Evolutionary conservation across 1,284 basidiomycete species (phyloP).

Genomic region (Xanthoconium separans): DNA sequence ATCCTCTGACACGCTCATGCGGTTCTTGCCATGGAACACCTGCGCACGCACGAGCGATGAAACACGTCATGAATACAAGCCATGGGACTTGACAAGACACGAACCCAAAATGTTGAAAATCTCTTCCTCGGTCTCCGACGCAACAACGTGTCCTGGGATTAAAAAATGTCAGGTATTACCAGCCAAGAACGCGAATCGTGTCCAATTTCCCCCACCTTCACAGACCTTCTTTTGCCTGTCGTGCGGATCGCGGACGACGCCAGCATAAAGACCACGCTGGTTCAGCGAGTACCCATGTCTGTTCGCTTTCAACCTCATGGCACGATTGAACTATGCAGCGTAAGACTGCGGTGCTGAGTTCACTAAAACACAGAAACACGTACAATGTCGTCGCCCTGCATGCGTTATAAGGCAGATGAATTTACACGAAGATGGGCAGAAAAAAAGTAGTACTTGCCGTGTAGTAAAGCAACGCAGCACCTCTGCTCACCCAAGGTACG

Average conservation of each 20-base stretch:
- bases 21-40: slow-evolving; percentile 78
- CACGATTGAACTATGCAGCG: slow-evolving; percentile 76
- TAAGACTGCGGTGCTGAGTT: neutral
- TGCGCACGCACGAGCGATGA: slow-evolving; percentile 5
- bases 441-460: slow-evolving; percentile 52
- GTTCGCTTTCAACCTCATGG: slow-evolving; percentile 81
- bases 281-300: slow-evolving; percentile 84
- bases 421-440: neutral
- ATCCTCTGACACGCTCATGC: slow-evolving; percentile 58
- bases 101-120: slow-evolving; percentile 73
- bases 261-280: slow-evolving; percentile 75
- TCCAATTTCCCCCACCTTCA: slow-evolving; percentile 47
- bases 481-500: slow-evolving; percentile 75
- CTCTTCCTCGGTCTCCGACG: slow-evolving; percentile 81
- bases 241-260: slow-evolving; percentile 69
- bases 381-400: slow-evolving; percentile 80
- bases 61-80: neutral
- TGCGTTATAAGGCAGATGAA: neutral
- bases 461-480: slow-evolving; percentile 87
- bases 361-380: slow-evolving; percentile 24
- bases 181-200: neutral
- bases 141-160: slow-evolving; percentile 68
- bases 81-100: slow-evolving; percentile 17
- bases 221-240: slow-evolving; percentile 56
- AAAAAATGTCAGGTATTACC: neutral